phyloP scores from a whole-genome alignment of 2,329 filamentous ascomycete genomes.

The Trichoderma cornu-damae region DNA sequence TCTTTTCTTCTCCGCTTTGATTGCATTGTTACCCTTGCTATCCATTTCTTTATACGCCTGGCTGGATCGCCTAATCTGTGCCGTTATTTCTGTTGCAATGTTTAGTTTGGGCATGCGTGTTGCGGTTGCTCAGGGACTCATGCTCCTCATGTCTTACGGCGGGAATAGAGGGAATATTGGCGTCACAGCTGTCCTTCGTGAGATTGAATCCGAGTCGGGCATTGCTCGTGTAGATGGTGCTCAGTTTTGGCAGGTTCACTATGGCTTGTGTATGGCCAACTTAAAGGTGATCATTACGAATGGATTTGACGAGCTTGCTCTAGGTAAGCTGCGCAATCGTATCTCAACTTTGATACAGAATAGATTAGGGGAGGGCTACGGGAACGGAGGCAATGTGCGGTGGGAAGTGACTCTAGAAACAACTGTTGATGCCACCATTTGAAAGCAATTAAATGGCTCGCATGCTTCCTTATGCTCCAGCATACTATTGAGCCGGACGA shows the following conservation, averaged over 20 bases:
- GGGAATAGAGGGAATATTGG: constrained; percentile 38
- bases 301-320: constrained; percentile 62
- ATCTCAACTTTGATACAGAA: constrained; percentile 77
- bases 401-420: constrained; percentile 95
- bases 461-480: not conserved
- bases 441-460: not conserved
- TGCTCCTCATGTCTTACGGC: constrained; percentile 89
- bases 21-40: constrained; percentile 76
- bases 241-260: constrained; percentile 98
- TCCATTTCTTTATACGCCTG: constrained; percentile 75
- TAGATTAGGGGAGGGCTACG: constrained; percentile 81
- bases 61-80: constrained; percentile 77
- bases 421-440: constrained; percentile 36
- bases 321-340: constrained; percentile 68
- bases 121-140: constrained; percentile 79
- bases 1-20: constrained; percentile 73
- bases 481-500: not conserved
- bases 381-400: constrained; percentile 67
- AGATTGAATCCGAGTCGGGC: constrained; percentile 75
- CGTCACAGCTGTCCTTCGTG: constrained; percentile 70
- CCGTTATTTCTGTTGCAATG: constrained; percentile 80
- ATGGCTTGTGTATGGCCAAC: constrained; percentile 93
- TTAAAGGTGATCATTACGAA: constrained; percentile 67
- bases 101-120: constrained; percentile 78
- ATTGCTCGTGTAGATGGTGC: constrained; percentile 80